Evolutionary conservation across 2,329 filamentous ascomycete species (phyloP).

Genomic region (Leptographium wingfieldii): DNA sequence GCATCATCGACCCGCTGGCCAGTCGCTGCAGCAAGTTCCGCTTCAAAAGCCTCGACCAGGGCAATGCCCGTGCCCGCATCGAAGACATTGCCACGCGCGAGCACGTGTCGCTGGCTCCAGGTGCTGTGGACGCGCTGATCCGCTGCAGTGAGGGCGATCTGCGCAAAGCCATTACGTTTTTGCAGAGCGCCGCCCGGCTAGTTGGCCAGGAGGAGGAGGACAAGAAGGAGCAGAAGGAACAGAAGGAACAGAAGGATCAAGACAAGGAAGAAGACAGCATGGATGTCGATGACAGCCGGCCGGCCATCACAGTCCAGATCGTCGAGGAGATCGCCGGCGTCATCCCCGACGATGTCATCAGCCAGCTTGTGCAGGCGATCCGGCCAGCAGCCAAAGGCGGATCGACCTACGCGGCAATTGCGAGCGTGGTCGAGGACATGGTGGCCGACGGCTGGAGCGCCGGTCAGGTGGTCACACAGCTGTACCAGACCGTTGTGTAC

Average conservation of each 20-base stretch:
- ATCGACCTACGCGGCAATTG: slow-evolving; percentile 59
- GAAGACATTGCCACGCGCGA: slow-evolving; percentile 74
- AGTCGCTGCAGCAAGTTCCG: slow-evolving; percentile 92
- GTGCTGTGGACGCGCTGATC: slow-evolving; percentile 73
- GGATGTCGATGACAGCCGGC: slow-evolving; percentile 37
- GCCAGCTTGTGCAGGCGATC: slow-evolving; percentile 59
- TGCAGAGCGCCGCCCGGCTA: slow-evolving; percentile 86
- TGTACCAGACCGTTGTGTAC: slow-evolving; percentile 72
- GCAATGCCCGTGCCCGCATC: slow-evolving; percentile 66
- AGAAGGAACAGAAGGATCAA: background rate
- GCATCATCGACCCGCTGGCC: slow-evolving; percentile 93
- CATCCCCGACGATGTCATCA: slow-evolving; percentile 65
- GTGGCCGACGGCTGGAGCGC: slow-evolving; percentile 97
- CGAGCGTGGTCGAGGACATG: slow-evolving; percentile 74
- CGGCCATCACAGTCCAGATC: slow-evolving; percentile 58
- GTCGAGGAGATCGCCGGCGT: slow-evolving; percentile 95
- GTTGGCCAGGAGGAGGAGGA: slow-evolving; percentile 40
- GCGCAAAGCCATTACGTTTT: slow-evolving; percentile 86
- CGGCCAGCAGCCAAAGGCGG: slow-evolving; percentile 42
- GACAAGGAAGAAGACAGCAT: slow-evolving; percentile 38
- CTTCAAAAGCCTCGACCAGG: slow-evolving; percentile 89
- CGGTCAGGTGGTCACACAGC: slow-evolving; percentile 64
- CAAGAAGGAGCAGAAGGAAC: slow-evolving; percentile 18
- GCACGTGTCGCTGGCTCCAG: slow-evolving; percentile 61
- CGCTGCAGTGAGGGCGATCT: slow-evolving; percentile 86